Evolutionary conservation across 345 rosid genomes (phyloP), one percentile per base, ranked within the genome.

Genomic region (Cardamine chenopodiifolia): DNA sequence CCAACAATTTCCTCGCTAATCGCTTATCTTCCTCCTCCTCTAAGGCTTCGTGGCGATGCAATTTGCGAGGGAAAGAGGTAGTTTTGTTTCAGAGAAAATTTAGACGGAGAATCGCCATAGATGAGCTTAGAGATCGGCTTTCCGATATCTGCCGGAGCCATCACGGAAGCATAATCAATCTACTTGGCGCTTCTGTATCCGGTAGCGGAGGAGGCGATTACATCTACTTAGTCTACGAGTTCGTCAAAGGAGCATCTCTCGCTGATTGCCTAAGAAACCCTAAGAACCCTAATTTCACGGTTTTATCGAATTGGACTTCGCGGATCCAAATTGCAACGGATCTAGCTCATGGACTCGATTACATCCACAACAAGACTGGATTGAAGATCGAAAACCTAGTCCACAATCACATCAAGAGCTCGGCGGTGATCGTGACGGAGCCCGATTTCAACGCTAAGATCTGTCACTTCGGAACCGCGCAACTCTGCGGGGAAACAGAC

Each of bases 401-500:
- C 5, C 98, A 94, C 40, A 91, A 91, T 48, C 96, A 80, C 62
- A 81, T 94, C 71, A 87, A 83, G 40, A 91, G 93, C 81, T 85
- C 87, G 8, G 86, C 88, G 45, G 78, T 94, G 39, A 62, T 89
- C 18, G 83, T 94, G 7, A 87, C 91, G 20, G 93, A 91, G 71
- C 90, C 97, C 0, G 68, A 80, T 34, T 82, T 87, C 54, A 78
- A 80, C 45, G 97, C 87, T 3, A 89, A 80, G 82, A 82, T 94
- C 68, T 91, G 93, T 56, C 93, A 91, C 69, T 91, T 94, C 62
- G 97, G 97, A 1, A 74, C 97, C 6, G 93, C 97, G 32, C 93
- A 87, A 69, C 74, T 94, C 22, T 88, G 93, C 45, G 95, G 97
- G 4, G 98, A 91, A 74, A 75, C 76, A 6, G 84, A 75, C 19